Conservation (phyloP, 495 filamentous ascomycete species). For the Aspergillus biplanus region DNA sequence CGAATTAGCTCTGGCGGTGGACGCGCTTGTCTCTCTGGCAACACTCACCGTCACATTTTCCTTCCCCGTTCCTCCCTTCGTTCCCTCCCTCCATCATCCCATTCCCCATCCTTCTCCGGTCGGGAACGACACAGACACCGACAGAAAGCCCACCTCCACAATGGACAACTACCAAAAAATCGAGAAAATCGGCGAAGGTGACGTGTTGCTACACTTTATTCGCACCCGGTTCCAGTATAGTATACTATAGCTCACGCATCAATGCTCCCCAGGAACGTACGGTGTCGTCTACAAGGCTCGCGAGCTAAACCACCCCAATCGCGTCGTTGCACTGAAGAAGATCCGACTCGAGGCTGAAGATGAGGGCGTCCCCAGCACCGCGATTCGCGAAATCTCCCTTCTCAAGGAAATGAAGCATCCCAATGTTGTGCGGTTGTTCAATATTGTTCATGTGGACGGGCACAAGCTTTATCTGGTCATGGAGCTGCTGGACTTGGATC, state of each 20-base stretch:
- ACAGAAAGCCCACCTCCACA: conserved; percentile 11
- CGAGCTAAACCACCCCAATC: conserved; percentile 74
- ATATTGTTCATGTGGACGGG: conserved; percentile 95
- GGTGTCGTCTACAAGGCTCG: conserved; percentile 93
- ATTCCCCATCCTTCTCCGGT: no score
- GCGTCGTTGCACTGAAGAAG: conserved; percentile 95
- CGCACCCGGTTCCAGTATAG: background rate
- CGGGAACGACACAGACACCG: no score
- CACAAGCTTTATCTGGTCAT: conserved; percentile 96
- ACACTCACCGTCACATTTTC: no score
- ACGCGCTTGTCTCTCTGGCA: no score
- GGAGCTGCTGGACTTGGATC: conserved; percentile 89
- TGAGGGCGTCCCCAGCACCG: conserved; percentile 94
- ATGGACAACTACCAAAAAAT: conserved; percentile 99
- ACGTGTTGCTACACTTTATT: conserved; percentile 16
- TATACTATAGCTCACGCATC: background rate
- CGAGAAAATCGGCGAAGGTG: conserved; percentile 99
- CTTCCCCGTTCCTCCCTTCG: no score
- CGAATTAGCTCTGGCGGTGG: no score
- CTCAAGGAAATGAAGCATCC: conserved; percentile 97
- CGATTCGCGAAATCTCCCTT: conserved; percentile 94
- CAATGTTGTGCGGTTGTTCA: conserved; percentile 88
- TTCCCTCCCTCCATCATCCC: no score
- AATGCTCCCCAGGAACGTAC: conserved; percentile 69
- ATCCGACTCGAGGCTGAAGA: conserved; percentile 97